Base-by-base conservation (phyloP, 1,284 basidiomycete genomes). In the Boletus semigastroideus region DNA sequence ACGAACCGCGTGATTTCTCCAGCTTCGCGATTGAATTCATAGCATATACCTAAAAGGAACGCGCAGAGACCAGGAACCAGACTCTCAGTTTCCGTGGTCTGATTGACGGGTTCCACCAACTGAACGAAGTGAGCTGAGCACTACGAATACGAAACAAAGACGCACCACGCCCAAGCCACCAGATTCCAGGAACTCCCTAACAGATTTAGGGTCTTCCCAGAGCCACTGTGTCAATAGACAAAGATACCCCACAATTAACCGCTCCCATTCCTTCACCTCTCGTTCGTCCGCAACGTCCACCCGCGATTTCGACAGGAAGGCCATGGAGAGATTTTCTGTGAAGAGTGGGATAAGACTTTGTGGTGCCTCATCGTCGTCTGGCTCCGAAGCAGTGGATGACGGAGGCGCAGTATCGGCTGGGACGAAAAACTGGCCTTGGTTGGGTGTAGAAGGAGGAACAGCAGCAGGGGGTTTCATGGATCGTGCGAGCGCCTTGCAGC, bases 51-150 rank as follows among this genome's bases (percentile, higher is more conserved):
- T 7, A 99, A 82, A 5, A 98, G 75, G 77, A 98, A 96, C 0
- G 93, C 87, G 50, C 92, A 94, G 6, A 99, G 77, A 1, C 92
- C 94, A 54, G 96, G 94, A 4, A 98, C 84, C 20, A 98, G 75
- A 4, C 86, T 83, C 64, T 98, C 95, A 5, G 84, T 79, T 43
- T 95, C 94, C 5, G 87, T 85, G 0, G 86, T 84, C 72, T 96
- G 94, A 48, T 95, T 95, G 56, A 97, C 90, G 2, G 94, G 94
- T 68, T 97, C 94, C 19, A 97, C 92, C 17, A 96, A 79, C 92
- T 95, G 11, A n/a, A 19, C 13, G n/a, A 0, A 4, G n/a, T 4
- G 13, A 36, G 11, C 34, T 3, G 14, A 36, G 10, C 33, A 1
- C 28, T 20, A 46, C 49, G 36, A 47, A 25, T 54, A n/a, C 33